Percentiles rank a stretch among this genome's conserved stretches.
Evolutionary conservation across 2,329 filamentous ascomycete species (phyloP).

Genomic region (Stylonectria norvegica): DNA sequence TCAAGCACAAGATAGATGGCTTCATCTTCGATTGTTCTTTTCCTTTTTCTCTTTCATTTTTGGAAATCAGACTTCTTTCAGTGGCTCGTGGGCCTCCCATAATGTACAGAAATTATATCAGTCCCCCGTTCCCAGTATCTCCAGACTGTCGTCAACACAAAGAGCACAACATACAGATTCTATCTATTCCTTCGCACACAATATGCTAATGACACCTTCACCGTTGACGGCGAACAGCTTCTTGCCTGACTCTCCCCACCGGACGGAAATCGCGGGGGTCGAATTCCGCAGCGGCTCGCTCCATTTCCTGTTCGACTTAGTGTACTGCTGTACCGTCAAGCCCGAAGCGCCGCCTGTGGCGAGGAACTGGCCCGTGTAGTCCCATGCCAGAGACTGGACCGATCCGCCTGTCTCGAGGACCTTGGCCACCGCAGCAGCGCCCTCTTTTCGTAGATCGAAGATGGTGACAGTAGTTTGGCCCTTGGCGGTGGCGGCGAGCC

Average conservation of each 20-base stretch:
- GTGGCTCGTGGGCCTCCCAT: constrained; percentile 15
- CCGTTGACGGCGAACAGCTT: constrained; percentile 70
- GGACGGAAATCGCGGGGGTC: constrained; percentile 66
- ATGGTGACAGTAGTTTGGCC: constrained; percentile 76
- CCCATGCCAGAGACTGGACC: constrained; percentile 79
- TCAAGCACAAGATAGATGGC: too few species aligned
- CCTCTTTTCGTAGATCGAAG: constrained; percentile 90
- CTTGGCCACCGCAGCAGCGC: constrained; percentile 76
- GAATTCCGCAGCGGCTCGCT: constrained; percentile 78
- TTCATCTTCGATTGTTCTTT: too few species aligned
- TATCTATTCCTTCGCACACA: constrained; percentile 52
- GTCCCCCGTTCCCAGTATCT: constrained; percentile 11
- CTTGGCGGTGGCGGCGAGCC: constrained; percentile 81
- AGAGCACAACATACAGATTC: too few species aligned
- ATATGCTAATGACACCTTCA: constrained; percentile 71
- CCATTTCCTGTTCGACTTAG: constrained; percentile 85
- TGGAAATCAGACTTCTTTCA: too few species aligned
- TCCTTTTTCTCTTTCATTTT: too few species aligned
- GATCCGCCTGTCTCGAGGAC: constrained; percentile 78
- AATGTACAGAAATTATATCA: constrained; percentile 20
- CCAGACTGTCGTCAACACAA: too few species aligned
- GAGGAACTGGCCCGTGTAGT: constrained; percentile 92
- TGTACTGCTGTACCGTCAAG: constrained; percentile 84
- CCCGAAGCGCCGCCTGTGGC: constrained; percentile 77
- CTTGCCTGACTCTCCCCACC: constrained; percentile 74